These are phyloP conservation scores for Vigna hirtella DNA, from an alignment of 306 rosid species.

Conservation along the genomic window DNA sequence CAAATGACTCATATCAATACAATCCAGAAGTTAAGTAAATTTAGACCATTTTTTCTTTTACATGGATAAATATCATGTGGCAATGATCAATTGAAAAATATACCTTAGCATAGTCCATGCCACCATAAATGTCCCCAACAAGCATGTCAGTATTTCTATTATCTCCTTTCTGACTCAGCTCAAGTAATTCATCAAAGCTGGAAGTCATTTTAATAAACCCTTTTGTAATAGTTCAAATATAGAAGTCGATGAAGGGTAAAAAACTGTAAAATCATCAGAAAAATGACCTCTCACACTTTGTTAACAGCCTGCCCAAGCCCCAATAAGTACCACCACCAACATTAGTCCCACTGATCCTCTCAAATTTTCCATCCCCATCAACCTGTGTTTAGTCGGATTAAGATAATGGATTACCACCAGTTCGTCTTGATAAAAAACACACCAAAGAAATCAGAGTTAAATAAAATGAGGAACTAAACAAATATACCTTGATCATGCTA, in stretches of 20 bases:
- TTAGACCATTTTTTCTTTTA: not conserved
- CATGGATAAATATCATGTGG: not conserved
- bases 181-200: slow-evolving; percentile 88
- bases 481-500: slow-evolving; percentile 81
- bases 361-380: slow-evolving; percentile 87
- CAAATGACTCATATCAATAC: slow-evolving; percentile 17
- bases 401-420: slow-evolving; percentile 33
- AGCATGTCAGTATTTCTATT: slow-evolving; percentile 87
- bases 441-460: slow-evolving; percentile 39
- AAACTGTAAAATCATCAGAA: slow-evolving; percentile 16
- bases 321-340: slow-evolving; percentile 96
- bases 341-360: slow-evolving; percentile 91
- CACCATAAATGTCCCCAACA: slow-evolving; percentile 95
- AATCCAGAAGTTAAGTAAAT: slow-evolving; percentile 24
- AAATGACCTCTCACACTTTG: slow-evolving; percentile 79
- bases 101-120: slow-evolving; percentile 89
- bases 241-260: slow-evolving; percentile 22
- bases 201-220: slow-evolving; percentile 46
- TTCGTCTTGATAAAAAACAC: slow-evolving; percentile 30
- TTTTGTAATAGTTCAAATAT: slow-evolving; percentile 29
- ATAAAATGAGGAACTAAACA: slow-evolving; percentile 23
- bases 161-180: slow-evolving; percentile 89
- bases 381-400: slow-evolving; percentile 58
- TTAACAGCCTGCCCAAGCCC: slow-evolving; percentile 90
- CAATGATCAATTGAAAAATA: slow-evolving; percentile 28